These are phyloP conservation scores for Fraxinus angustifolia DNA, from an alignment of 305 asterid species.

Conservation along the genomic window DNA sequence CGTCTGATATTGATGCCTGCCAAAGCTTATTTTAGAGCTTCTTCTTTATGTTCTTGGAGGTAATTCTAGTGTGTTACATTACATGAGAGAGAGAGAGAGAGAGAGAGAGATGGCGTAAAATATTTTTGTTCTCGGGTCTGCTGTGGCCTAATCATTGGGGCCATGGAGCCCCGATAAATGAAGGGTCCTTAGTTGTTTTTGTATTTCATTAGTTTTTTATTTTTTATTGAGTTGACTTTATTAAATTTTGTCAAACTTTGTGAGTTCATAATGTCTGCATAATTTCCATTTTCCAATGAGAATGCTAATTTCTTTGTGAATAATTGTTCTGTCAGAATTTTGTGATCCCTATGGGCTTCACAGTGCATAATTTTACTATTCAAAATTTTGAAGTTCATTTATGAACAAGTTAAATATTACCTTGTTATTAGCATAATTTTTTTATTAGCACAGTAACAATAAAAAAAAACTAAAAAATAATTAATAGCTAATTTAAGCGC, in stretches of 20 bases:
- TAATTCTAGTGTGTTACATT: neutral
- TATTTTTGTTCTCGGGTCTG: neutral
- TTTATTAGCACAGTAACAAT: neutral
- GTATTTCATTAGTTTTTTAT: neutral
- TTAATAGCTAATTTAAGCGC: neutral
- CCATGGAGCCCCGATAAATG: neutral
- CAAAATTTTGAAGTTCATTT: neutral
- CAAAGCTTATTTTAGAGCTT: neutral
- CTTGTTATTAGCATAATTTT: neutral
- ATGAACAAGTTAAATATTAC: neutral
- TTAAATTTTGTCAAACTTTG: neutral
- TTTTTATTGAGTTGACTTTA: neutral
- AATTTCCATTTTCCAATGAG: neutral
- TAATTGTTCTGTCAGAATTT: neutral
- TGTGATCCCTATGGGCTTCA: neutral
- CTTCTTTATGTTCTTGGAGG: neutral
- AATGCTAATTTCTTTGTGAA: neutral
- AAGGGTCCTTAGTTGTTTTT: neutral
- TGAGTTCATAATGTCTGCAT: neutral
- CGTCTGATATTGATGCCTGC: neutral
- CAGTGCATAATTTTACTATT: neutral
- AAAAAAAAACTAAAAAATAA: neutral
- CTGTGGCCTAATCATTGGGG: neutral
- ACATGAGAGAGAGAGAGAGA: neutral
- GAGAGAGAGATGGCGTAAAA: neutral